Base-by-base conservation (phyloP, 2,329 filamentous ascomycete species). In the Huntiella decipiens region DNA sequence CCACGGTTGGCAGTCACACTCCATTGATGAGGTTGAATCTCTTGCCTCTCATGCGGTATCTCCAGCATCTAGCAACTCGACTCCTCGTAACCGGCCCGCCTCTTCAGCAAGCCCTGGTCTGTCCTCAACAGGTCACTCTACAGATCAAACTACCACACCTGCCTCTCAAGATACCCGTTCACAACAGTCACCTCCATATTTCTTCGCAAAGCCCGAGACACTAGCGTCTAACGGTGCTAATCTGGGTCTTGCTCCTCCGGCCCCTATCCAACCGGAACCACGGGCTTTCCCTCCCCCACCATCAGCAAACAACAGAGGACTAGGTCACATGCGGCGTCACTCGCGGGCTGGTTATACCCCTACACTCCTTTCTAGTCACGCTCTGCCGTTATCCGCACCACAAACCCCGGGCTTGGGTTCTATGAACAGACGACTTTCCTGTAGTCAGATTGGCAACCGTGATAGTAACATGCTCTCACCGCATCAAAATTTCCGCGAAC, bases 1-100 rank as follows among this genome's bases (percentile, higher is more conserved):
- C 58, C 78, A 92, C 57, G 85, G 84, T 49, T 91, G 86, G 80
- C 82, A 93, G 61, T 72, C 78, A 43, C 77, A 80, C 52, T 77
- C 76, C 13, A 74, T 91, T 48, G 77, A 81, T 46, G 82, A 88
- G 60, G 73, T 88, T 28, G 84, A 88, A 61, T 74, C 73, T 40
- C 63, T 84, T 36, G 74, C 82, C 7, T 83, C 82, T 1, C 76
- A 80, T 45, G 71, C 70, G 48, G 72, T 67, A 15, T 83, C 79
- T 1, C 75, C 77, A 19, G 64, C 69, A 32, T 69, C 79, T 42
- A 71, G 70, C 59, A 64, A 68, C 48, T 70, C 74, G 22, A 70
- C 73, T 46, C 54, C 75, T 52, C 63, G 73, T 53, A 61, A 67
- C 48, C 63, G 67, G 43, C 62, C 67, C 41, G 66, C 63, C 50